Percentiles rank a stretch among this genome's conserved stretches.
Evolutionary conservation across 1,284 basidiomycete genomes (phyloP).

Genomic region (Malassezia japonica): DNA sequence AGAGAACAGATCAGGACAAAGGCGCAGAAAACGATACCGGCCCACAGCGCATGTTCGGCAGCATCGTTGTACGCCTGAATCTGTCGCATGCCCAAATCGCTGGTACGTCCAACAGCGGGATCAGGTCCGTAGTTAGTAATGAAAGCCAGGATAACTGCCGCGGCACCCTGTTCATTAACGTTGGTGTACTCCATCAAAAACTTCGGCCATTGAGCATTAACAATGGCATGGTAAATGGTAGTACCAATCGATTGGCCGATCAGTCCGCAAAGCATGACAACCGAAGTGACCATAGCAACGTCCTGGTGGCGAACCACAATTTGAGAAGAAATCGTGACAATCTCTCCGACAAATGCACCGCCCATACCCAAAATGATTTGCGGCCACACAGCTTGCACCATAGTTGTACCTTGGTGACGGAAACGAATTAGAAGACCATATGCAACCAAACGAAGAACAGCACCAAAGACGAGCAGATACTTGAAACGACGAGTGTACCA

Average conservation of each 20-base stretch:
- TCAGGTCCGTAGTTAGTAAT: no score
- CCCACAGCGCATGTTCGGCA: slow-evolving; percentile 31
- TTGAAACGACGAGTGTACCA: slow-evolving; percentile 41
- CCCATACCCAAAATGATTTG: slow-evolving; percentile 45
- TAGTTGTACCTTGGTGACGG: slow-evolving; percentile 27
- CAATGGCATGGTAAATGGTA: slow-evolving; percentile 35
- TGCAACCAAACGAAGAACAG: slow-evolving; percentile 36
- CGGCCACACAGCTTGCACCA: slow-evolving; percentile 38
- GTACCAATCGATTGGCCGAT: slow-evolving; percentile 41
- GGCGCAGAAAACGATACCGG: slow-evolving; percentile 30
- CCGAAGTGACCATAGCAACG: slow-evolving; percentile 46
- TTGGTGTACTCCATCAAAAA: not conserved
- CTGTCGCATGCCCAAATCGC: not conserved
- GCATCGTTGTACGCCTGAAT: slow-evolving; percentile 36
- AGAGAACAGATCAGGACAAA: slow-evolving; percentile 30
- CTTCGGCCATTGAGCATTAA: slow-evolving; percentile 21
- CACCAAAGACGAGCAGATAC: slow-evolving; percentile 30
- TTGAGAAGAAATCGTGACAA: slow-evolving; percentile 39
- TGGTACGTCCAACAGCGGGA: no score
- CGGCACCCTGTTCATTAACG: not conserved
- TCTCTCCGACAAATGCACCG: slow-evolving; percentile 41
- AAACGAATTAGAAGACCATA: slow-evolving; percentile 45
- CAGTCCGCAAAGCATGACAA: slow-evolving; percentile 38
- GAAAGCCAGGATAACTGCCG: not conserved
- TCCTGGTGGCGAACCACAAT: slow-evolving; percentile 45